Evolutionary conservation across 805 yeast species (phyloP), one percentile per base, ranked within the genome.

Genomic region (Teunomyces stri): DNA sequence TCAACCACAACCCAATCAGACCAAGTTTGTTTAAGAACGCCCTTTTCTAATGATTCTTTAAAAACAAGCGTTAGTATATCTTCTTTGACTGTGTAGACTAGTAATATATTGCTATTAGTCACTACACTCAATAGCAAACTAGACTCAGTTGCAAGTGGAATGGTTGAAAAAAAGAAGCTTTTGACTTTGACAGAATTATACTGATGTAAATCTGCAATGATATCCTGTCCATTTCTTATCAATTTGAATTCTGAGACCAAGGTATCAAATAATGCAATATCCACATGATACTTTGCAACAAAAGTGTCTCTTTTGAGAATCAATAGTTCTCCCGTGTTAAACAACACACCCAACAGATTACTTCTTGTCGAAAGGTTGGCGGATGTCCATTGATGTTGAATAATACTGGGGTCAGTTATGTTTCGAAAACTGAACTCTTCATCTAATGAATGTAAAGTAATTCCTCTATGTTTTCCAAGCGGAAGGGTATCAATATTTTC

Each of bases 291-390:
- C 34, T 59, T 58, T 31, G 55, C 60, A 3, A 54, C 43, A 25
- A 55, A 59, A 11, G 53, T 47, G n/a, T 60, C 53, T 42, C 75
- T 53, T 36, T 59, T 58, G 15, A 71, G 51, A 4, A 71, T 47
- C 31, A 71, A 44, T 11, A 71, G 54, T 45, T 72, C 78, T 0
- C 73, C 72, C 1, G 75, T 62, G 46, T 67, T 71, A 43, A 63
- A 62, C 25, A 72, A 51, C 1, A 69, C 66, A 0, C 68, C 75
- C 36, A 72, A 53, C 36, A 50, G 53, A 42, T 67, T 59, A 39
- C 65, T 65, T 35, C 64, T 59, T 3, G 62, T 53, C n/a, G 51
- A 42, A 1, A 53, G 49, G 28, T 55, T 51, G 2, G 55, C 45
- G 2, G 65, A 57, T 3, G 71, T 58, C 75, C 76, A 70, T 43